Evolutionary conservation across 495 filamentous ascomycete genomes (phyloP), one percentile per base, ranked within the genome.

Genomic region (Aspergillus sclerotiicarbonarius): DNA sequence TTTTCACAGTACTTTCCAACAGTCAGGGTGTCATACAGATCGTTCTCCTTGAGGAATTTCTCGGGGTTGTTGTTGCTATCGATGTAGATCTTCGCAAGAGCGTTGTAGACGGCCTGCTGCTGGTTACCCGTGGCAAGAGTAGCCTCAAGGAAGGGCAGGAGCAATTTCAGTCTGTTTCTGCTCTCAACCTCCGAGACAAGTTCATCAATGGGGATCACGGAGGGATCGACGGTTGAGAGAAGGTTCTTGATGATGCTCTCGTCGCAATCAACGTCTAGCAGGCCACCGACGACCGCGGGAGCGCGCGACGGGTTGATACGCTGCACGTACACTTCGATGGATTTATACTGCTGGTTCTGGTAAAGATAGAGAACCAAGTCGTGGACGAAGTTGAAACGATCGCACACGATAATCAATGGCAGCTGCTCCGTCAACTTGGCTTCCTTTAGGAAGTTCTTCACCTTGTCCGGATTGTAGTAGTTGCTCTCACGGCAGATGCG

Each of bases 1-100:
- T 96, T 96, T 78, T 96, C 94, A 70, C 95, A 99, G 80, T 99
- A 99, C 74, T 97, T 96, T 64, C 95, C 95, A 59, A 99, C 91
- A 19, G 79, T 85, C 41, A 97, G 76, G 3, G 95, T 87, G 72
- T 99, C 95, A 66, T 99, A 99, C 71, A 94, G 84, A 63, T 97
- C 90, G 71, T 98, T 99, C 76, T 98, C 94, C 79, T 91, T 96
- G 47, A 99, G 80, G 81, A 99, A 99, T 69, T 90, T 93, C 82
- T 99, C 95, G 0, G 95, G 95, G 70, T 96, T 91, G 76, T 96
- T 97, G 81, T 99, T 99, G 71, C 88, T 93, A 73, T 98, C 95
- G 62, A 99, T 99, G 78, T 99, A 99, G 60, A 99, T 98, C 87
- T 99, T 99, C 8, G 95, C 95, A 35, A 99, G 83, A 13, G 95